phyloP scores from a whole-genome alignment of 192 early-diverging fungal species.

The Umbelopsis vinacea region DNA sequence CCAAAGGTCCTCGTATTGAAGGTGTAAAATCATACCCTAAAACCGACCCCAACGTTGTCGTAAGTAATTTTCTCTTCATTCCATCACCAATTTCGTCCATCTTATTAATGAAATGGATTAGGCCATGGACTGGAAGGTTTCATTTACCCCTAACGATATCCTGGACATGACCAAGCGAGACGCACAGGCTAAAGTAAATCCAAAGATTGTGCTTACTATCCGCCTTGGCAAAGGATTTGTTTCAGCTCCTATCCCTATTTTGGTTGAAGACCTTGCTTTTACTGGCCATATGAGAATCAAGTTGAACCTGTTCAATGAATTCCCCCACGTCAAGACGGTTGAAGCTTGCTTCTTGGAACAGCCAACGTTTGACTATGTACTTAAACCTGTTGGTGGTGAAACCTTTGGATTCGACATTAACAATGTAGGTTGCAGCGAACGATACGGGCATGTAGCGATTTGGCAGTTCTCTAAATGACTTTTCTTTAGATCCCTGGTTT shows the following conservation, averaged over 20 bases:
- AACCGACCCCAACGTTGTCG: constrained; percentile 74
- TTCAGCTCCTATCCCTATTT: constrained; percentile 82
- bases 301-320: constrained; percentile 84
- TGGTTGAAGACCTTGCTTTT: constrained; percentile 87
- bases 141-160: constrained; percentile 84
- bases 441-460: background rate
- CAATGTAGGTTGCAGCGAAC: constrained; percentile 54
- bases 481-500: constrained; percentile 76
- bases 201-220: constrained; percentile 85
- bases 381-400: constrained; percentile 89
- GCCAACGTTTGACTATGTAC: constrained; percentile 87
- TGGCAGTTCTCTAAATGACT: background rate
- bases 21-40: constrained; percentile 73
- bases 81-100: background rate
- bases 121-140: constrained; percentile 91
- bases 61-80: constrained; percentile 36
- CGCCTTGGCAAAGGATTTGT: constrained; percentile 87
- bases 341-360: constrained; percentile 84
- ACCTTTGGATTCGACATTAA: constrained; percentile 86
- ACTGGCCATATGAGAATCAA: constrained; percentile 75
- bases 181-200: constrained; percentile 74
- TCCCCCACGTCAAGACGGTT: constrained; percentile 85
- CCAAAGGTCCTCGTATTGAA: constrained; percentile 75
- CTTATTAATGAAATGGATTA: constrained; percentile 21
- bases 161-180: constrained; percentile 72